Conservation (phyloP, 1,284 basidiomycete species). For the Psilocybe mexicana region DNA sequence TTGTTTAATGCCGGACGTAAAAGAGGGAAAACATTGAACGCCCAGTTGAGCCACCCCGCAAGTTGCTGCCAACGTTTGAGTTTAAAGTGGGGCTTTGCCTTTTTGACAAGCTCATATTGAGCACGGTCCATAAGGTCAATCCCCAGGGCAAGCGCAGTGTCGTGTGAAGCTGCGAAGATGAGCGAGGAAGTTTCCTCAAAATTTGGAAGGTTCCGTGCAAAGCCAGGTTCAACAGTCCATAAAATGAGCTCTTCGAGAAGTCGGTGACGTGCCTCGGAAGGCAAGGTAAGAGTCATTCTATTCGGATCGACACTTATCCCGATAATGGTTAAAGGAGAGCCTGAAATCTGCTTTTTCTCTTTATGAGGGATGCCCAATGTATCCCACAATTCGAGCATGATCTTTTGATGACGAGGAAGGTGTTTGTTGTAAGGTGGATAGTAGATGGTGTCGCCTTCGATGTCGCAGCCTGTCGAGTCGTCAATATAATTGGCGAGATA, state of each 20-base stretch:
- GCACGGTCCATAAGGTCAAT: too few relatives aligned
- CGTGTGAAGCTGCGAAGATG: too few relatives aligned
- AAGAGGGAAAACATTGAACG: constrained; percentile 38
- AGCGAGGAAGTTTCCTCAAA: too few relatives aligned
- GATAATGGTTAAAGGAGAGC: constrained; percentile 28
- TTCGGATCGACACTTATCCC: constrained; percentile 33
- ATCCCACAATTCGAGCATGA: constrained; percentile 33
- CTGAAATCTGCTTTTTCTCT: constrained; percentile 32
- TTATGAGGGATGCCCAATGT: constrained; percentile 32
- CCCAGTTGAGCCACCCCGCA: constrained; percentile 42
- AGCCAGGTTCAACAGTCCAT: too few relatives aligned
- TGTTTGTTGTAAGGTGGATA: constrained; percentile 31
- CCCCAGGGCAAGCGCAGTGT: too few relatives aligned
- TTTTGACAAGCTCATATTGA: too few relatives aligned
- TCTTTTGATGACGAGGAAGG: constrained; percentile 25
- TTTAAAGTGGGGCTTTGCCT: neutral
- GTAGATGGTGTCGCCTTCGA: constrained; percentile 6
- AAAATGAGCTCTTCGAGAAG: too few relatives aligned
- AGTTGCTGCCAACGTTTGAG: constrained; percentile 34
- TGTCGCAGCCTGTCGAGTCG: constrained; percentile 26
- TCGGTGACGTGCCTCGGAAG: neutral
- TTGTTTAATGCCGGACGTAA: constrained; percentile 31
- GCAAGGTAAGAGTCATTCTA: constrained; percentile 26
- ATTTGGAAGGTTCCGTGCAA: too few relatives aligned
- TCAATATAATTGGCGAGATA: constrained; percentile 29